Evolutionary conservation across 805 yeast genomes (phyloP).

Genomic region (Zygosaccharomyces pseudorouxii): DNA sequence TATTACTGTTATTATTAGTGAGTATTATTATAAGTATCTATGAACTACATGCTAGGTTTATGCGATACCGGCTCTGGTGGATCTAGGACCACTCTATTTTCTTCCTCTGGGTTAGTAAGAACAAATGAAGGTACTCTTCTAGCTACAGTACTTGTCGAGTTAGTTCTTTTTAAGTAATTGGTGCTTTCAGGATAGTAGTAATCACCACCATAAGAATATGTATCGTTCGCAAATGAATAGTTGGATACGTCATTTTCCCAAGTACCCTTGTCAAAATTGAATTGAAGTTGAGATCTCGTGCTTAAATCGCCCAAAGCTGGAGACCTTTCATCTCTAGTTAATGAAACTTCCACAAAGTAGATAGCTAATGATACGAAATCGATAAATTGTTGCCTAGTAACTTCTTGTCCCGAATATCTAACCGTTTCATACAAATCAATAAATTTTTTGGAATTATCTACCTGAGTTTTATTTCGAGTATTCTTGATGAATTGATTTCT

Average conservation of each 20-base stretch:
- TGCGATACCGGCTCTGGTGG: not conserved
- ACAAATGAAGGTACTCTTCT: conserved; percentile 8
- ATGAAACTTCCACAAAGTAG: conserved; percentile 30
- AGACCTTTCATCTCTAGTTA: conserved; percentile 15
- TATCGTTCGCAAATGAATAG: conserved; percentile 6
- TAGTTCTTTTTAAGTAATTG: conserved; percentile 15
- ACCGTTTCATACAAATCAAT: conserved; percentile 59
- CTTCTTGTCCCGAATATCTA: conserved; percentile 59
- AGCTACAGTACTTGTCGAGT: conserved; percentile 23
- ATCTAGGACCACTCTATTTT: not conserved
- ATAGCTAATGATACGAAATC: conserved; percentile 49
- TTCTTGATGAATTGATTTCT: conserved; percentile 19
- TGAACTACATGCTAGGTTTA: not conserved
- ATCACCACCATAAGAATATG: conserved; percentile 10
- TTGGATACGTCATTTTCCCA: conserved; percentile 13
- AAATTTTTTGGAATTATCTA: conserved; percentile 33
- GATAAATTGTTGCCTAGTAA: conserved; percentile 55
- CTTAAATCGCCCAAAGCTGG: conserved; percentile 7
- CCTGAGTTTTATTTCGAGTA: conserved; percentile 9
- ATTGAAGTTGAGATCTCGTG: conserved; percentile 12
- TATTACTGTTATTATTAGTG: not conserved
- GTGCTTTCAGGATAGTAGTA: conserved; percentile 15
- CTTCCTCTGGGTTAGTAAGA: conserved; percentile 1
- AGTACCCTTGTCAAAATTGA: conserved; percentile 12
- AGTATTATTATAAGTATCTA: not conserved